Evolutionary conservation across 768 basidiomycete genomes (phyloP).

Genomic region (Kwoniella europaea): DNA sequence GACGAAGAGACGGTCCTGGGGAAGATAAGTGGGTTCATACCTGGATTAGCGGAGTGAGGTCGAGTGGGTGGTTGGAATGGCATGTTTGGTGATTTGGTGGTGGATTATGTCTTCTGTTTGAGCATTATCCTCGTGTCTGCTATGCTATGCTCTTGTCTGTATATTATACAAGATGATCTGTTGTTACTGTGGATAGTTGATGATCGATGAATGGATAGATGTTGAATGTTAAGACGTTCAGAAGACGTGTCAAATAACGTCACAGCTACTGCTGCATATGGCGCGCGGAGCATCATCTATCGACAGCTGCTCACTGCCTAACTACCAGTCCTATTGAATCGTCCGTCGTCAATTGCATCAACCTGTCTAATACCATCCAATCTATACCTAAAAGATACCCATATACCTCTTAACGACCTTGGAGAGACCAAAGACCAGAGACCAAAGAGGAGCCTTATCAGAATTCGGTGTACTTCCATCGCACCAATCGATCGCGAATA

Average conservation of each 20-base stretch:
- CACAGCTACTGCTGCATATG: background rate
- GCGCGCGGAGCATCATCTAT: too few species aligned
- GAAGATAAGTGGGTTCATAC: constrained; percentile 37
- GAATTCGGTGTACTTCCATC: too few species aligned
- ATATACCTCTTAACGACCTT: too few species aligned
- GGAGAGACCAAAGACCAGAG: too few species aligned
- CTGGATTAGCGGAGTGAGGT: constrained; percentile 49
- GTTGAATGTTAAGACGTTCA: background rate
- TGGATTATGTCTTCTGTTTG: background rate
- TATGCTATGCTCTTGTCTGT: background rate
- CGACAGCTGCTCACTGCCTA: too few species aligned
- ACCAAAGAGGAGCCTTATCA: too few species aligned
- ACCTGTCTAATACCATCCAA: too few species aligned
- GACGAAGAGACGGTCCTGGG: constrained; percentile 29
- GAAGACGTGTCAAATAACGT: background rate
- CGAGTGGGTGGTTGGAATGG: constrained; percentile 52
- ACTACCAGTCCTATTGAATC: too few species aligned
- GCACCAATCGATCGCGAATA: too few species aligned
- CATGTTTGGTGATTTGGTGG: constrained; percentile 27
- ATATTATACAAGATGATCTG: background rate
- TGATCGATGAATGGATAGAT: background rate
- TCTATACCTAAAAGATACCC: too few species aligned
- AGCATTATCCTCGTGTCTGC: too few species aligned
- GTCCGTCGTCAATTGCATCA: too few species aligned
- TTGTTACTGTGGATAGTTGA: background rate